A percentile compares a stretch with the other conserved stretches of the same genome.
These are phyloP conservation scores for Ogataea siamensis DNA, from an alignment of 805 yeast genomes.

Conservation along the genomic window DNA sequence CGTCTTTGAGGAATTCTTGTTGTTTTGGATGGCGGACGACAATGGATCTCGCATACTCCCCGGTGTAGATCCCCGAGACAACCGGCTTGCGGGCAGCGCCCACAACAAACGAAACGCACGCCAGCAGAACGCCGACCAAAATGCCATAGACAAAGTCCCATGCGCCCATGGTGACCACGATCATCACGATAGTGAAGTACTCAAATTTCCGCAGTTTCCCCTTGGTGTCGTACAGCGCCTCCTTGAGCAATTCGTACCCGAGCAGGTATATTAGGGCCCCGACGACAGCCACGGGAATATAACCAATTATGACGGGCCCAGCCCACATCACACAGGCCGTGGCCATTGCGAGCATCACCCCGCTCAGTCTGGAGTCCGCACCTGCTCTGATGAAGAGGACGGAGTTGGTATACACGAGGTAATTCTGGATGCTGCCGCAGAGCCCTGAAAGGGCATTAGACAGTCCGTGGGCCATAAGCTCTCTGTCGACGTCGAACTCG, in stretches of 20 bases:
- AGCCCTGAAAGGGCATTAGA: conserved; percentile 84
- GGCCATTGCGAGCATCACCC: conserved; percentile 80
- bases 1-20: conserved; percentile 76
- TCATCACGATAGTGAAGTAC: conserved; percentile 77
- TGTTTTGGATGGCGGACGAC: conserved; percentile 89
- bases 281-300: conserved; percentile 92
- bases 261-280: conserved; percentile 87
- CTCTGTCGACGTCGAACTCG: conserved; percentile 86
- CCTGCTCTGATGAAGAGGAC: conserved; percentile 92
- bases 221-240: conserved; percentile 80
- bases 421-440: conserved; percentile 88
- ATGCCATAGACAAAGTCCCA: conserved; percentile 95
- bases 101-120: conserved; percentile 92
- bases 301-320: conserved; percentile 93
- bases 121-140: conserved; percentile 82
- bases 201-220: conserved; percentile 75
- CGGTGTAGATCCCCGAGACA: conserved; percentile 77
- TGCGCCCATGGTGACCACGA: conserved; percentile 93
- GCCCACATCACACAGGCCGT: conserved; percentile 78
- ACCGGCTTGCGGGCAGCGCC: conserved; percentile 86
- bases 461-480: conserved; percentile 90
- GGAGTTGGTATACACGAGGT: conserved; percentile 91
- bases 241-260: conserved; percentile 87
- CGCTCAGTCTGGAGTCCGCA: conserved; percentile 86
- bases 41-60: conserved; percentile 86